phyloP scores from a whole-genome alignment of 768 basidiomycete genomes.

The Pleurotus giganteus region DNA sequence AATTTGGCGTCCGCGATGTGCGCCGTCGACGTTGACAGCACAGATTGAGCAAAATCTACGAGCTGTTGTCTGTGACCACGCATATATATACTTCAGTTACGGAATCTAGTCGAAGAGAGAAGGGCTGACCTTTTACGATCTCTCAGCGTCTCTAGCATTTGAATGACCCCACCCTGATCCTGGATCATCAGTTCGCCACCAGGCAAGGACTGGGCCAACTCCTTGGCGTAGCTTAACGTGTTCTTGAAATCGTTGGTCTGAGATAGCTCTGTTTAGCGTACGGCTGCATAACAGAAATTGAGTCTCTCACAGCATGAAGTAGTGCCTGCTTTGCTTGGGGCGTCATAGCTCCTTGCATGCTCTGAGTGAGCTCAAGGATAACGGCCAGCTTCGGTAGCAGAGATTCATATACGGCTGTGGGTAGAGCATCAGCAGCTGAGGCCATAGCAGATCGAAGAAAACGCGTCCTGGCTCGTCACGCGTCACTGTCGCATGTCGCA shows the following conservation, averaged over 20 bases:
- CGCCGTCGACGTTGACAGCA: slow-evolving; percentile 30
- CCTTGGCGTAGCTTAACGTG: slow-evolving; percentile 55
- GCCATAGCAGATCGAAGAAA: too few species aligned
- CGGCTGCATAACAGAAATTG: background rate
- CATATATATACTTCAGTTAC: slow-evolving; percentile 1
- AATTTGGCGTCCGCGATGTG: slow-evolving; percentile 37
- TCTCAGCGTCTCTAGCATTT: slow-evolving; percentile 61
- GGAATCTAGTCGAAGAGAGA: background rate
- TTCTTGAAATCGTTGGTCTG: slow-evolving; percentile 76
- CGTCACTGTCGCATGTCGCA: too few species aligned
- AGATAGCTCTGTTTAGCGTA: background rate
- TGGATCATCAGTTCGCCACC: slow-evolving; percentile 70
- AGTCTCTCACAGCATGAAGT: slow-evolving; percentile 54
- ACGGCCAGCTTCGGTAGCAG: slow-evolving; percentile 59
- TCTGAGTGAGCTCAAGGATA: slow-evolving; percentile 60
- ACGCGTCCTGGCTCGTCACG: too few species aligned
- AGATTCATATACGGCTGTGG: slow-evolving; percentile 49
- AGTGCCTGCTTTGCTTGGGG: slow-evolving; percentile 65
- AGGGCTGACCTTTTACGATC: slow-evolving; percentile 57
- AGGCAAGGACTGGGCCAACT: slow-evolving; percentile 54
- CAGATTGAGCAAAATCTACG: slow-evolving; percentile 45
- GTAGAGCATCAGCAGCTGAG: too few species aligned
- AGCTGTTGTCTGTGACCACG: slow-evolving; percentile 47
- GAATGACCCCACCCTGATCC: slow-evolving; percentile 71
- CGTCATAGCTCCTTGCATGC: slow-evolving; percentile 49